Evolutionary conservation across 371 early-diverging fungal species (phyloP), one percentile per base, ranked within the genome.

Genomic region (Lichtheimia ramosa): DNA sequence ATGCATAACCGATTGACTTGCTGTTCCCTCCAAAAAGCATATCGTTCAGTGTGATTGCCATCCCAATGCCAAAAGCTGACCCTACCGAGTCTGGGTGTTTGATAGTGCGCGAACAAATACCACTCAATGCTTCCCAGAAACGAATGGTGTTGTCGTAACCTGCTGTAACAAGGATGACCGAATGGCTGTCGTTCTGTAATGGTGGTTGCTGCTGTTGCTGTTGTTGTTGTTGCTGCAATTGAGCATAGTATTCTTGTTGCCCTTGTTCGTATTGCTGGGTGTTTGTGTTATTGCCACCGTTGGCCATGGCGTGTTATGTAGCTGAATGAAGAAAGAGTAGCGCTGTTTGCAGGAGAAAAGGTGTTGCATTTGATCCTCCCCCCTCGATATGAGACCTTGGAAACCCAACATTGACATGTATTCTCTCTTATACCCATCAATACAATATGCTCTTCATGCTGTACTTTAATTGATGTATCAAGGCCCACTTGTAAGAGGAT

Each of bases 141-240:
- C 96, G 90, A 73, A 97, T 94, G 23, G 95, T 94, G 77, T 96
- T 95, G 73, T 97, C 98, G 68, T 96, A 97, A 0, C 95, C 95
- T 8, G 96, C 96, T 14, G 98, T 95, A 27, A 92, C 95, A 4
- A 97, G 83, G 54, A 96, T 90, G 43, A 96, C 97, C 1, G 90
- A 88, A 52, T 82, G 88, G n/a, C 85, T 82, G 43, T 86, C 87
- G 62, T 81, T 80, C 51, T 74, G 76, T 34, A 76, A 51, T 8
- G 72, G 64, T 51, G 66, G 73, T 34, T 73, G 71, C 15, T 71
- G 61, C 51, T 84, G 82, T 56, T 75, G 82, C 51, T 71, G 69
- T 23, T 74, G 56, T 15, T 55, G 56, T 15, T 55, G 56, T 27
- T 56, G 56, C 7, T 56, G 43, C 34, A 51, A 16, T 41, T 58